Conservation (phyloP, 108 stramenopile genomes). For the Skeletonema grethae region DNA sequence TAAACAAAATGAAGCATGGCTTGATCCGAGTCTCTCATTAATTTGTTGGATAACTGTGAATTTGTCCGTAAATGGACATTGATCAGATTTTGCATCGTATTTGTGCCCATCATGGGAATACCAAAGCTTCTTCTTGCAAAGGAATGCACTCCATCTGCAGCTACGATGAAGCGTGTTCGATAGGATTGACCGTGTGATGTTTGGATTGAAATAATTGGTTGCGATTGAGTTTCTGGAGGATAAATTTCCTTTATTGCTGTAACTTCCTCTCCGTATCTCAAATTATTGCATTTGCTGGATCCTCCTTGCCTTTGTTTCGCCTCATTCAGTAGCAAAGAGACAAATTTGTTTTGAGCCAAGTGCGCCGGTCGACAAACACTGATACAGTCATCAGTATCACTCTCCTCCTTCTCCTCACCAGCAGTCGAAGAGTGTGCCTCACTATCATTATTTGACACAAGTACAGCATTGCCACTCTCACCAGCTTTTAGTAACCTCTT, state of each 20-base stretch:
- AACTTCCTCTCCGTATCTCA: constrained; percentile 26
- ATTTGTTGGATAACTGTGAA: constrained; percentile 17
- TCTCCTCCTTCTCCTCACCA: neutral
- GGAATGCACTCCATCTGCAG: constrained; percentile 89
- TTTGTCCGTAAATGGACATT: constrained; percentile 85
- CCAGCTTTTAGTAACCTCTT: constrained; percentile 47
- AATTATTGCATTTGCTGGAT: constrained; percentile 5
- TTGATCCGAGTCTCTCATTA: constrained; percentile 46
- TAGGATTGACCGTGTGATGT: constrained; percentile 26
- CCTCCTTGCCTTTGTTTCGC: constrained; percentile 22
- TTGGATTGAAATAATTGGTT: constrained; percentile 24
- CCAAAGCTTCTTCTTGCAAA: constrained; percentile 49
- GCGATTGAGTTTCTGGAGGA: neutral
- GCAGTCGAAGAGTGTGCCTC: neutral
- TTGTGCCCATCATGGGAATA: constrained; percentile 61
- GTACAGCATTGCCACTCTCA: constrained; percentile 60
- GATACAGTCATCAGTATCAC: constrained; percentile 7
- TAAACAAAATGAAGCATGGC: constrained; percentile 96
- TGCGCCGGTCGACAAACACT: constrained; percentile 49
- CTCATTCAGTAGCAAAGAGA: constrained; percentile 57
- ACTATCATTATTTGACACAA: constrained; percentile 9
- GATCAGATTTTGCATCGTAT: constrained; percentile 75
- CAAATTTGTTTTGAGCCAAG: constrained; percentile 67
- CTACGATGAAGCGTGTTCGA: constrained; percentile 62
- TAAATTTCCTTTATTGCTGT: constrained; percentile 10